Conservation (phyloP, 441 rosid genomes). For the Corymbia citriodora region DNA sequence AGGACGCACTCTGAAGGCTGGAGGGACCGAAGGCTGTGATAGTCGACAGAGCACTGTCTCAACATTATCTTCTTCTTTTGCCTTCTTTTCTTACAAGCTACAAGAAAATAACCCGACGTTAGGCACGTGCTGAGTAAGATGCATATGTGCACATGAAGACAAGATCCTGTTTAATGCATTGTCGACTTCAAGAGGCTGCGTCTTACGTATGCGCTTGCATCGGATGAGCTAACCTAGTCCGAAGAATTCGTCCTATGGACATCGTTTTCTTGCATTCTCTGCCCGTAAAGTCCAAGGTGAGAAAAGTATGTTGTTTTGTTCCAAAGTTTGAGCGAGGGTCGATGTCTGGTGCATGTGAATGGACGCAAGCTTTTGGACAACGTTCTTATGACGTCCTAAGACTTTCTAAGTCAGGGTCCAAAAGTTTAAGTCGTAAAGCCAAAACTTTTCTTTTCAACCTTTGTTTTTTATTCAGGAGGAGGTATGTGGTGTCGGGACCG, state of each 20-base stretch:
- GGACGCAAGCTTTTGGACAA: neutral
- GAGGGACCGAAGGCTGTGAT: neutral
- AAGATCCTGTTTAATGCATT: neutral
- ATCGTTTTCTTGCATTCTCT: neutral
- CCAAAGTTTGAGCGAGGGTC: neutral
- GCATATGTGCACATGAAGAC: neutral
- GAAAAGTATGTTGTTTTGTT: neutral
- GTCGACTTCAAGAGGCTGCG: neutral
- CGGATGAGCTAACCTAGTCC: neutral
- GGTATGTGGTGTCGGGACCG: constrained; percentile 37
- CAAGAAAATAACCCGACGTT: neutral
- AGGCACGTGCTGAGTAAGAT: neutral
- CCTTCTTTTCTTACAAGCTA: neutral
- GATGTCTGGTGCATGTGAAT: neutral
- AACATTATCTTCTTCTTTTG: neutral
- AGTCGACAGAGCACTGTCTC: neutral
- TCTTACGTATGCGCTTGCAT: neutral
- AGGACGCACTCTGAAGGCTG: neutral
- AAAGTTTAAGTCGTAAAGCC: neutral
- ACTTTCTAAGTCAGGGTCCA: neutral
- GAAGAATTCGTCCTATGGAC: neutral
- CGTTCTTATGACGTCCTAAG: neutral
- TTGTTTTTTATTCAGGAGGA: constrained; percentile 17
- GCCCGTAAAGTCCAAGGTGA: neutral
- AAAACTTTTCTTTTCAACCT: neutral